Percentiles rank a stretch among this genome's conserved stretches.
Conservation (phyloP, 208 protist species). For the Sergeia podlipaevii region DNA sequence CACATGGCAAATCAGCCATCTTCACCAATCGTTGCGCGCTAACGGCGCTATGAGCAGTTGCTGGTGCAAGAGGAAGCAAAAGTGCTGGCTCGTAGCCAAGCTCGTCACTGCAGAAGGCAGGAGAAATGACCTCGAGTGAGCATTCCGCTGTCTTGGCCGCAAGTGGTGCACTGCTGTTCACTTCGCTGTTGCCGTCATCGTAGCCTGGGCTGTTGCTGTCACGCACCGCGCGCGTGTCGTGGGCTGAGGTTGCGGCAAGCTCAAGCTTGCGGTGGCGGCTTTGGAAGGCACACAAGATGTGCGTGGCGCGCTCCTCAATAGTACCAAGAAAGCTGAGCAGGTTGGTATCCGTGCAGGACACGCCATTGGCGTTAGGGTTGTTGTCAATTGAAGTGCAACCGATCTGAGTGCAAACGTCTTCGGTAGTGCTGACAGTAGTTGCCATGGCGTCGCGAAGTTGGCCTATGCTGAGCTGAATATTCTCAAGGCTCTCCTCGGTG, state of each 20-base stretch:
- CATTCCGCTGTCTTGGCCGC: conserved; percentile 4
- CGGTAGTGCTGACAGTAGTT: conserved; percentile 58
- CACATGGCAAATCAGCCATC: conserved; percentile 67
- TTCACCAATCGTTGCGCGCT: conserved; percentile 64
- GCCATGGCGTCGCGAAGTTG: conserved; percentile 59
- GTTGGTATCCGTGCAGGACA: conserved; percentile 79
- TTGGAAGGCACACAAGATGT: conserved; percentile 75
- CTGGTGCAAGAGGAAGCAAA: conserved; percentile 39
- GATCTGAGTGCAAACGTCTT: conserved; percentile 71
- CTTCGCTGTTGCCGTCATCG: conserved; percentile 11
- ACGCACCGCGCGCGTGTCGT: neutral
- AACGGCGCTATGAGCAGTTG: conserved; percentile 39
- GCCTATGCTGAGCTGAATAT: conserved; percentile 38
- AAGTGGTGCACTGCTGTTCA: neutral
- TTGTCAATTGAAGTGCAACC: conserved; percentile 44
- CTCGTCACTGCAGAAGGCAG: too few species aligned
- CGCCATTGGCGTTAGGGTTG: conserved; percentile 10
- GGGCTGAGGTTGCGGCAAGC: neutral
- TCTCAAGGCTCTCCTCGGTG: conserved; percentile 81
- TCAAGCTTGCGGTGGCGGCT: conserved; percentile 25
- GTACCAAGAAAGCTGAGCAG: conserved; percentile 82
- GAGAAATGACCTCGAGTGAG: conserved; percentile 12
- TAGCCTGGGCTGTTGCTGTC: conserved; percentile 13
- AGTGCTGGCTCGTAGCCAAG: conserved; percentile 27
- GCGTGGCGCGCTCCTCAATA: conserved; percentile 88